Evolutionary conservation across 345 rosid genomes (phyloP).

Genomic region (Eucalyptus sp.): DNA sequence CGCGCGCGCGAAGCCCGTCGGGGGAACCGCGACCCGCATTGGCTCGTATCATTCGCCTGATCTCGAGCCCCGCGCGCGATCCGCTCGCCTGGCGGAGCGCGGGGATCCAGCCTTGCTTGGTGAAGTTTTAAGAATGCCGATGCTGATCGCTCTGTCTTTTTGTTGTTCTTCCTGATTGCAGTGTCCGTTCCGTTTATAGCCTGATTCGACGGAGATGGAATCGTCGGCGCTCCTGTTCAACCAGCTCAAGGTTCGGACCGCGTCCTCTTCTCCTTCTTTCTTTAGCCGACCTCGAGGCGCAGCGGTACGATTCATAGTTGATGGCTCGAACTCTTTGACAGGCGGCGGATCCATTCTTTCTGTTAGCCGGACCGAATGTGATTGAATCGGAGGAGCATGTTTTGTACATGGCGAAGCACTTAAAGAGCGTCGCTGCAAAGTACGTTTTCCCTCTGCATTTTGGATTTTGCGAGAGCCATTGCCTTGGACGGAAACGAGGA

Average conservation of each 20-base stretch:
- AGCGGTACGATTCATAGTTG: neutral
- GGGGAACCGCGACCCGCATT: neutral
- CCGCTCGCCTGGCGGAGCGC: neutral
- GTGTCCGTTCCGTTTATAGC: neutral
- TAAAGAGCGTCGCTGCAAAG: constrained; percentile 61
- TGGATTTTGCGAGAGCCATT: neutral
- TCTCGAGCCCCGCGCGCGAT: neutral
- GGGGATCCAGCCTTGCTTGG: neutral
- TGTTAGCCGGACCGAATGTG: constrained; percentile 93
- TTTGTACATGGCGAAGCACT: constrained; percentile 62
- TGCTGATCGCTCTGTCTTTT: no score
- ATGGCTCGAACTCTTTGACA: constrained; percentile 2
- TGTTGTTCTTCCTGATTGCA: neutral
- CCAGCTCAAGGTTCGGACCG: constrained; percentile 52
- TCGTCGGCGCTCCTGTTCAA: constrained; percentile 39
- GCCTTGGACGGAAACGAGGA: neutral
- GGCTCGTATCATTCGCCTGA: neutral
- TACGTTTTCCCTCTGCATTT: constrained; percentile 9
- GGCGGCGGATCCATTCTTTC: constrained; percentile 83
- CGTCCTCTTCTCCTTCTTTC: neutral
- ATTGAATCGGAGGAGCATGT: constrained; percentile 93
- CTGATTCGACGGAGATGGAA: constrained; percentile 19
- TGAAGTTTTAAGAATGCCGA: neutral
- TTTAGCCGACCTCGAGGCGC: neutral
- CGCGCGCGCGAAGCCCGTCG: neutral